phyloP scores from a whole-genome alignment of 2,329 filamentous ascomycete genomes.

The Nothomitra cinnamomea region DNA sequence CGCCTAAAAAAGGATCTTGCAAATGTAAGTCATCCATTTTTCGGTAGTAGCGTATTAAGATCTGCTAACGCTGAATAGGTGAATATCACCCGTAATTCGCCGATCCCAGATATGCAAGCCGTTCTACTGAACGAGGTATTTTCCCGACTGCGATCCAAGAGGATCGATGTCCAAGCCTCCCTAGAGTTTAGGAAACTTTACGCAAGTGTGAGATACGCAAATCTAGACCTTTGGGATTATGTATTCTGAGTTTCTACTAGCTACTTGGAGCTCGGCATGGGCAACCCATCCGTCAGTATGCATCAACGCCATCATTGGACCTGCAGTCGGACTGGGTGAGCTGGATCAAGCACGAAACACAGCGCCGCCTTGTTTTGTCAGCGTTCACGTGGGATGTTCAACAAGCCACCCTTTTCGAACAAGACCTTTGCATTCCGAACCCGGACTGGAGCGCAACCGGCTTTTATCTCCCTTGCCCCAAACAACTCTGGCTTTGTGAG shows the following conservation, averaged over 20 bases:
- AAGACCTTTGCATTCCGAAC: background rate
- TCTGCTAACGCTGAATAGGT: background rate
- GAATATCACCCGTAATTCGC: background rate
- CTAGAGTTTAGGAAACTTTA: background rate
- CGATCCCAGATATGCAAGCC: background rate
- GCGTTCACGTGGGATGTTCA: conserved; percentile 3
- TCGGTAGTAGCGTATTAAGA: too few species aligned
- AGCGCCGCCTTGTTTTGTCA: background rate
- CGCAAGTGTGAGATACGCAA: background rate
- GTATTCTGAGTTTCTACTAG: background rate
- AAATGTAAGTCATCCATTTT: background rate
- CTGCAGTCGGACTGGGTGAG: background rate
- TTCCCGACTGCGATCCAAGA: background rate
- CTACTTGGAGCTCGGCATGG: background rate
- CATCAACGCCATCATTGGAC: background rate
- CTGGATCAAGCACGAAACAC: background rate
- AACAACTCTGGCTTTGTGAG: background rate
- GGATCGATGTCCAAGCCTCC: background rate
- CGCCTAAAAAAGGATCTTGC: background rate
- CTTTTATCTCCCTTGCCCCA: background rate
- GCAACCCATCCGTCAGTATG: background rate
- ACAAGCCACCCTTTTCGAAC: conserved; percentile 3
- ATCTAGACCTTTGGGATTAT: background rate
- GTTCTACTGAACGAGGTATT: background rate
- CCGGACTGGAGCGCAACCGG: background rate